These are phyloP conservation scores for Cystofilobasidium bisporidii DNA, from an alignment of 768 basidiomycete species.

Conservation along the genomic window DNA sequence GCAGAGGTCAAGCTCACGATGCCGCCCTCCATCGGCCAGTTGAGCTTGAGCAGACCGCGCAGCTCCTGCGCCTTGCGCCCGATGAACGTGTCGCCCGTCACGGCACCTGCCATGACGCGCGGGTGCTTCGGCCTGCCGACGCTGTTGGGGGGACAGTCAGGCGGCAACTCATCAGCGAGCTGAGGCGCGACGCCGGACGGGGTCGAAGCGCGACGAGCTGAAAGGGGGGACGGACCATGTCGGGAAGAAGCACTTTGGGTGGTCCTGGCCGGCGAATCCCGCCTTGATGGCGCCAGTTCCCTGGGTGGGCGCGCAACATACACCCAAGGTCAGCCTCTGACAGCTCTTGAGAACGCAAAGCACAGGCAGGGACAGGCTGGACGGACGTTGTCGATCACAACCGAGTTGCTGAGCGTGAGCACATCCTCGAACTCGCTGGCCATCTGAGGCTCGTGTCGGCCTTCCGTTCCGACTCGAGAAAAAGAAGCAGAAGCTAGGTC, in stretches of 20 bases:
- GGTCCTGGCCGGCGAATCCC: conserved; percentile 96
- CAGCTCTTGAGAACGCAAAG: not conserved
- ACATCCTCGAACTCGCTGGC: conserved; percentile 27
- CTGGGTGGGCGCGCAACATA: conserved; percentile 43
- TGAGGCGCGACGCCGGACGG: not conserved
- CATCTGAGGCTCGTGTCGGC: not conserved
- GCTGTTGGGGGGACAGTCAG: conserved; percentile 47
- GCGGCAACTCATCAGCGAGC: conserved; percentile 24
- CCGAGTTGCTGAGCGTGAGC: conserved; percentile 24
- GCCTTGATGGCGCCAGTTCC: conserved; percentile 98
- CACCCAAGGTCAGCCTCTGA: not conserved
- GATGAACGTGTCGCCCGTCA: conserved; percentile 90
- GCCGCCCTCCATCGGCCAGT: conserved; percentile 98
- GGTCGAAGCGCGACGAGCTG: not conserved
- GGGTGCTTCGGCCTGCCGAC: conserved; percentile 96
- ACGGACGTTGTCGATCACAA: conserved; percentile 85
- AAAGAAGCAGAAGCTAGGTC: too few species aligned
- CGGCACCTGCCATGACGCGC: conserved; percentile 91
- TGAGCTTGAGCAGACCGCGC: conserved; percentile 89
- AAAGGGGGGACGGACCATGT: conserved; percentile 58
- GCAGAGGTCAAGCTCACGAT: conserved; percentile 52
- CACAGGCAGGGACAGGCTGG: conserved; percentile 3
- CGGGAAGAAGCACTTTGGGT: conserved; percentile 98
- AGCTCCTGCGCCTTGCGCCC: conserved; percentile 92
- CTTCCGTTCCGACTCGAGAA: too few species aligned